These are phyloP conservation scores for Quercus ilex DNA, from an alignment of 306 rosid species.

Conservation along the genomic window DNA sequence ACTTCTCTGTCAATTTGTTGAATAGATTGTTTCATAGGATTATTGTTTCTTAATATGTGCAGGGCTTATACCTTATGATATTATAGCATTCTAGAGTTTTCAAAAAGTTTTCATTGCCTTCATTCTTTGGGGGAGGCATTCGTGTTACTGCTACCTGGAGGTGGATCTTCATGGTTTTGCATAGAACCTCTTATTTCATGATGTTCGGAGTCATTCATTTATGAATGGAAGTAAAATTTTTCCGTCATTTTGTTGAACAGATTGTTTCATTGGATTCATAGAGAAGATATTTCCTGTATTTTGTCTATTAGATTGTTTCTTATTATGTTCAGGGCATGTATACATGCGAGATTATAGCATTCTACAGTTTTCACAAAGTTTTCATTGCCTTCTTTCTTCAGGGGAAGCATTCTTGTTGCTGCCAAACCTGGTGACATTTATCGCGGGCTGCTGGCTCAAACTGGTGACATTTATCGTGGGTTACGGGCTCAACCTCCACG, in stretches of 20 bases:
- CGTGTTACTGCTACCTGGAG: slow-evolving; percentile 12
- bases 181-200: neutral
- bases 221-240: neutral
- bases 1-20: neutral
- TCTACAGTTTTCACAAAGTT: neutral
- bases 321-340: slow-evolving; percentile 9
- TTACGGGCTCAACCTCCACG: slow-evolving; percentile 68
- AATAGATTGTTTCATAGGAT: neutral
- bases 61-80: slow-evolving; percentile 1
- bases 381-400: slow-evolving; percentile 29
- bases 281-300: neutral
- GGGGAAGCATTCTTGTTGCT: slow-evolving; percentile 54
- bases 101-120: neutral
- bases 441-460: too few species aligned
- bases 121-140: slow-evolving; percentile 62
- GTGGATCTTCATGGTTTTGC: slow-evolving; percentile 13
- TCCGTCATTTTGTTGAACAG: neutral
- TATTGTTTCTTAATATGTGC: neutral
- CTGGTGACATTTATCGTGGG: slow-evolving; percentile 26
- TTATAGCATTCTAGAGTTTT: neutral
- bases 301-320: neutral
- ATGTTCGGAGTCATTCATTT: neutral
- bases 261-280: neutral
- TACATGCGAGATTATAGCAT: neutral
- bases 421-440: neutral